Base-by-base conservation (phyloP, 73 alveolate genomes). In the Paramecium tetraurelia region DNA sequence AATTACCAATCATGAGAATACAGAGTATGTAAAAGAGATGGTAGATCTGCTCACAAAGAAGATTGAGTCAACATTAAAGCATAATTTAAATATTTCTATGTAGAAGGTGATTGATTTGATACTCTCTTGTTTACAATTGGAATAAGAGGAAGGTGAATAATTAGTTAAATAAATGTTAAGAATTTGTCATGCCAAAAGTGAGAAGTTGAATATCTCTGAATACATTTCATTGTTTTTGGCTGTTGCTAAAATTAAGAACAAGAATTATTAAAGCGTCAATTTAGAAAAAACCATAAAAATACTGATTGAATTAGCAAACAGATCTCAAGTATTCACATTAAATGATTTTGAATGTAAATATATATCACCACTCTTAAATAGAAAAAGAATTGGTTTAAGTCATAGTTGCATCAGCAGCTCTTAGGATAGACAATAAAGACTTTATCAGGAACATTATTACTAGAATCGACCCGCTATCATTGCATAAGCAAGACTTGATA, bases 301-400 rank as follows among this genome's bases (percentile, higher is more conserved):
- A n/a, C 3, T 80, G 11, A 80, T 80, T 6, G 90, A 80, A 48
- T 40, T 80, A 21, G 0, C 46, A 24, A 4, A 43, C 12, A 80
- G 29, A 80, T 80, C 90, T 14, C 48, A 80, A 46, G 48, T 80
- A 0, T 80, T 80, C 33, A 21, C 27, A 12, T 22, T 80, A 11
- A 24, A 22, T 20, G 90, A 80, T 80, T 80, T 80, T 24, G 90
- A 80, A 43, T 80, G 90, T 80, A 80, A 36, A 29, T 38, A 80
- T 40, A n/a, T 16, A 20, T 53, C 11, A 44, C 9, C 21, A 44
- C 14, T 0, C 16, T 7, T 80, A 14, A 75, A 75, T 80, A 80
- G 90, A 43, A 80, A 43, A 41, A 18, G 90, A 80, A 22, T 20
- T 80, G 2, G 75, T 80, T 20, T 80, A 80, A 48, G 16, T 80